phyloP scores from a whole-genome alignment of 495 filamentous ascomycete genomes.

The Podospora australis region DNA sequence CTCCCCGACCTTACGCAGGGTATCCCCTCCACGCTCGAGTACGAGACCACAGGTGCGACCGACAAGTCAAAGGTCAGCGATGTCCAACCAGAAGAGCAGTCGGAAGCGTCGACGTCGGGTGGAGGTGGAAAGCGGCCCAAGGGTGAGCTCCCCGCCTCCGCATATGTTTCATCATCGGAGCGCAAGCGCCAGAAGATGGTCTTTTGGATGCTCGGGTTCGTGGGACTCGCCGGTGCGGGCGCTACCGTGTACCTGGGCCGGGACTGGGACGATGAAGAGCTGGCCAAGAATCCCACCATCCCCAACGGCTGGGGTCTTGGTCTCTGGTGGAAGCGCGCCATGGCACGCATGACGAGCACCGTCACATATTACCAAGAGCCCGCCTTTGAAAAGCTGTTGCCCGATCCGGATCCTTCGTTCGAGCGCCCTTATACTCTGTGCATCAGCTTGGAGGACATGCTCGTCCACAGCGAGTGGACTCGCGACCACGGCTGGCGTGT shows the following conservation, averaged over 20 bases:
- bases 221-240: conserved; percentile 32
- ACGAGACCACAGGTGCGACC: conserved; percentile 51
- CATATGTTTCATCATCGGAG: conserved; percentile 87
- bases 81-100: conserved; percentile 55
- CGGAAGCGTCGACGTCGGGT: conserved; percentile 18
- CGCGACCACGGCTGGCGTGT: conserved; percentile 92
- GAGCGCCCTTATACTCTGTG: conserved; percentile 89
- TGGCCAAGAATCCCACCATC: conserved; percentile 59
- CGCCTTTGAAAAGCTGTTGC: conserved; percentile 87
- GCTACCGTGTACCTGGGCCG: conserved; percentile 62
- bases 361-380: conserved; percentile 93
- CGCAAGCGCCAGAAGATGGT: conserved; percentile 65
- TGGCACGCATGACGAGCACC: conserved; percentile 63
- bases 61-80: conserved; percentile 45
- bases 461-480: conserved; percentile 90
- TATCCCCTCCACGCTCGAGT: conserved; percentile 83
- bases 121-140: conserved; percentile 38
- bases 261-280: conserved; percentile 72
- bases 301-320: conserved; percentile 55
- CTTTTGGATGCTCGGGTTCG: conserved; percentile 47
- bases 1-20: conserved; percentile 86
- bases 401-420: conserved; percentile 74
- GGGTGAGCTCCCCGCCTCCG: conserved; percentile 67
- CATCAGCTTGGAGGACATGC: conserved; percentile 84
- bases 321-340: conserved; percentile 71